A percentile compares a stretch with the other conserved stretches of the same genome.
phyloP scores from a whole-genome alignment of 805 yeast genomes.

The Yarrowia sp. region DNA sequence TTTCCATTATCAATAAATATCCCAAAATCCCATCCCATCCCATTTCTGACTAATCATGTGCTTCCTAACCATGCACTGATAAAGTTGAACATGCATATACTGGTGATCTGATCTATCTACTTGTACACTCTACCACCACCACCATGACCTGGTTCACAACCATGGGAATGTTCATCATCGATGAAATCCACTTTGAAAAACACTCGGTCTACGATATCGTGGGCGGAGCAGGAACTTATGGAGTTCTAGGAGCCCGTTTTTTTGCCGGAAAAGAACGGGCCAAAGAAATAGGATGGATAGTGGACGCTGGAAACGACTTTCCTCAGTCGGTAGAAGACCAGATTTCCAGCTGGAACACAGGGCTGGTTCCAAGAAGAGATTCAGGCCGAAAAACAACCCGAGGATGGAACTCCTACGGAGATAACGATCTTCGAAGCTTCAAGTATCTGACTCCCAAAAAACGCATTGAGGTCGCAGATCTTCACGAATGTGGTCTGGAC shows the following conservation, averaged over 20 bases:
- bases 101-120: not conserved
- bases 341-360: conserved; percentile 60
- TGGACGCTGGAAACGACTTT: conserved; percentile 79
- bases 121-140: too few species aligned
- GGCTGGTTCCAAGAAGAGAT: conserved; percentile 54
- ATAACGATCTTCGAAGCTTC: conserved; percentile 58
- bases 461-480: conserved; percentile 56
- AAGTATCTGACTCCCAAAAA: conserved; percentile 59
- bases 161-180: conserved; percentile 87
- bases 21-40: too few species aligned
- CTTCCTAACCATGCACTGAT: not conserved
- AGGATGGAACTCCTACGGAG: conserved; percentile 75
- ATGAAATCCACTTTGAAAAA: conserved; percentile 63
- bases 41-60: not conserved
- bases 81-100: not conserved
- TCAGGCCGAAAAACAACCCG: conserved; percentile 61
- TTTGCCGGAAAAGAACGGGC: conserved; percentile 44
- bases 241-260: conserved; percentile 66
- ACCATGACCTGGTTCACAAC: conserved; percentile 47
- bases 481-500: conserved; percentile 36
- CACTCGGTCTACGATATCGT: conserved; percentile 49
- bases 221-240: conserved; percentile 91
- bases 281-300: conserved; percentile 55
- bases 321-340: conserved; percentile 48
- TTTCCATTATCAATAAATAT: too few species aligned